These are phyloP conservation scores for Fusarium xyrophilum DNA, from an alignment of 2,329 filamentous ascomycete genomes.

Conservation along the genomic window DNA sequence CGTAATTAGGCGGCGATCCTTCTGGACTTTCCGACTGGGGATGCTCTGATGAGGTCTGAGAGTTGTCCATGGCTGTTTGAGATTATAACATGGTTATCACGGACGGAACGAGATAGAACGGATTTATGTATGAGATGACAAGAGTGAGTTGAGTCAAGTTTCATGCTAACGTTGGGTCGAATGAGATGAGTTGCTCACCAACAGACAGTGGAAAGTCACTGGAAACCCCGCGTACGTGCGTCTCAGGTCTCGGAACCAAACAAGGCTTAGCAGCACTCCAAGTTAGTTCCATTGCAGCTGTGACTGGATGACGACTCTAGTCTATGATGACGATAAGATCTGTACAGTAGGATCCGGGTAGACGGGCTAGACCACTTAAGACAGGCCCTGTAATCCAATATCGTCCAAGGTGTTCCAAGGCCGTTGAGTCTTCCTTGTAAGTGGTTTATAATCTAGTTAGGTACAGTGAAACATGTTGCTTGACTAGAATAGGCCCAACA, in stretches of 20 bases:
- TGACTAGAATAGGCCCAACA: background rate
- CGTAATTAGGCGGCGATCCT: slow-evolving; percentile 11
- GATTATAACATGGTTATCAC: slow-evolving; percentile 4
- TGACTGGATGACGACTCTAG: slow-evolving; percentile 19
- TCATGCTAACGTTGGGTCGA: background rate
- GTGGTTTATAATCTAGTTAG: background rate
- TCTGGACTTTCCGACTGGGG: slow-evolving; percentile 19
- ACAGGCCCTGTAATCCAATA: background rate
- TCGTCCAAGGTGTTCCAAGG: background rate
- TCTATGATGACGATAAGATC: slow-evolving; percentile 28
- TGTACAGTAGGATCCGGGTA: background rate
- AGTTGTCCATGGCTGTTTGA: slow-evolving; percentile 15
- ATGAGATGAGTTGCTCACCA: background rate
- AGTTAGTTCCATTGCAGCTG: background rate
- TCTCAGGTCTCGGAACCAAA: slow-evolving; percentile 11
- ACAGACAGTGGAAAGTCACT: slow-evolving; percentile 8
- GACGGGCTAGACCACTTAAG: background rate
- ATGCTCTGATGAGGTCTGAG: background rate
- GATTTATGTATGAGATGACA: background rate
- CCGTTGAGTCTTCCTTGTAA: background rate
- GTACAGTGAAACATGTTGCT: background rate
- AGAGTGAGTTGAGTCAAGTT: background rate
- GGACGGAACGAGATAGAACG: background rate
- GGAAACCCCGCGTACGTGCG: slow-evolving; percentile 21
- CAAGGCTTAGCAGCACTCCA: slow-evolving; percentile 15